phyloP scores from a whole-genome alignment of 257 asterid species.

The Salvia rosmarinus region DNA sequence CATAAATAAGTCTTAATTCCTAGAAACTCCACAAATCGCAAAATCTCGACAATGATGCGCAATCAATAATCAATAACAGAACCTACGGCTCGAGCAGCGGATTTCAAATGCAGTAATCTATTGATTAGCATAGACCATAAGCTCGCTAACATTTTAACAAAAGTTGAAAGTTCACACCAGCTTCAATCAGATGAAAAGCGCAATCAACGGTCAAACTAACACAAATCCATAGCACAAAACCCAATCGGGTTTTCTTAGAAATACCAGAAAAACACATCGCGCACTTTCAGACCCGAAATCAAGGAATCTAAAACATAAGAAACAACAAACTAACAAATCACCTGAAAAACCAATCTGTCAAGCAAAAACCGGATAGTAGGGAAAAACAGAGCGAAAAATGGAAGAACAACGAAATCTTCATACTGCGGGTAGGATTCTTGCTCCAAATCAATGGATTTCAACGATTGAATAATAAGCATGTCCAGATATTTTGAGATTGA shows the following conservation, averaged over 20 bases:
- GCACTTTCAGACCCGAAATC: slow-evolving; percentile 10
- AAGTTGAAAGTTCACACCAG: slow-evolving; percentile 17
- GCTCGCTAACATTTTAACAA: slow-evolving; percentile 22
- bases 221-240: slow-evolving; percentile 23
- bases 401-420: slow-evolving; percentile 72
- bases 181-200: slow-evolving; percentile 18
- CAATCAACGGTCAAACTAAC: slow-evolving; percentile 14
- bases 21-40: neutral
- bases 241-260: slow-evolving; percentile 20
- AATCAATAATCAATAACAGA: slow-evolving; percentile 8
- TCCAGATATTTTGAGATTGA: slow-evolving; percentile 14
- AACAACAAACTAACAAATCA: slow-evolving; percentile 23
- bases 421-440: slow-evolving; percentile 79
- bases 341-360: slow-evolving; percentile 92
- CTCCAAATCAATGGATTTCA: slow-evolving; percentile 65
- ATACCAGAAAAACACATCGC: slow-evolving; percentile 27
- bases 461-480: slow-evolving; percentile 59
- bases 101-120: neutral
- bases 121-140: slow-evolving; percentile 12
- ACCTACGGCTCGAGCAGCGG: slow-evolving; percentile 1
- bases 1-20: slow-evolving; percentile 2
- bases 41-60: slow-evolving; percentile 15
- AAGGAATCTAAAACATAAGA: slow-evolving; percentile 3
- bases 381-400: slow-evolving; percentile 73
- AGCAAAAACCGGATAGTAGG: slow-evolving; percentile 83